Base-by-base conservation (phyloP, 2,329 filamentous ascomycete genomes). In the Lomentospora prolificans region DNA sequence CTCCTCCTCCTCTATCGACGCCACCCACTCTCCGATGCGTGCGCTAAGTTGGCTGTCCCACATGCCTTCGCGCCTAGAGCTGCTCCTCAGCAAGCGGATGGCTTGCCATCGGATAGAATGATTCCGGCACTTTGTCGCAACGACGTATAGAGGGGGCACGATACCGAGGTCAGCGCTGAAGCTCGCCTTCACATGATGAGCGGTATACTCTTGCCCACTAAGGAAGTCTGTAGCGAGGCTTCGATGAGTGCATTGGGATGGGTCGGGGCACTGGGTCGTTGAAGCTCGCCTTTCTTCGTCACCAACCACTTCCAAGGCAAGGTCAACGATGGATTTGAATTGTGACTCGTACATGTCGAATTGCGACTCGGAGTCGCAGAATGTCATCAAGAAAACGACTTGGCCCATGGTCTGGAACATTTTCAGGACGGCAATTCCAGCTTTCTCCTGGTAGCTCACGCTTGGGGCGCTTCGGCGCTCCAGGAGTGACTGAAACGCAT, bases 151-250 rank as follows among this genome's bases (percentile, higher is more conserved):
- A 0, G 82, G 81, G 3, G 82, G 79, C 3, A 87, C 75, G 55
- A 87, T 80, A 17, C 83, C 84, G 9, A 84, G 67, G 53, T 85
- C 81, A 24, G 83, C 77, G 46, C 80, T 82, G 65, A 87, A 87
- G 60, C 77, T 80, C 1, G 80, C 77, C 64, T 80, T 82, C 63
- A 82, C 77, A 60, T 82, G 78, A 30, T 66, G 66, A 0, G 77
- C 70, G 5, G 70, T 70, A 57, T 74, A 75, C 30, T 71, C 69
- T 46, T 72, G 70, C 7, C 71, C 70, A 8, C 68, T 69, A 58
- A 73, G 75, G 55, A 67, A 69, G 53, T 70, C 71, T 33, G 39
- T 59, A 44, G 56, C 59, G 14, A 63, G 62, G 58, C 64, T 63
- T 51, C 66, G 65, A 55, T 80, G 76, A 19, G 64, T 67, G 61